Percentiles rank a stretch among this genome's conserved stretches.
These are phyloP conservation scores for Symbiodinium pilosum DNA, from an alignment of 73 alveolate species.

Conservation along the genomic window DNA sequence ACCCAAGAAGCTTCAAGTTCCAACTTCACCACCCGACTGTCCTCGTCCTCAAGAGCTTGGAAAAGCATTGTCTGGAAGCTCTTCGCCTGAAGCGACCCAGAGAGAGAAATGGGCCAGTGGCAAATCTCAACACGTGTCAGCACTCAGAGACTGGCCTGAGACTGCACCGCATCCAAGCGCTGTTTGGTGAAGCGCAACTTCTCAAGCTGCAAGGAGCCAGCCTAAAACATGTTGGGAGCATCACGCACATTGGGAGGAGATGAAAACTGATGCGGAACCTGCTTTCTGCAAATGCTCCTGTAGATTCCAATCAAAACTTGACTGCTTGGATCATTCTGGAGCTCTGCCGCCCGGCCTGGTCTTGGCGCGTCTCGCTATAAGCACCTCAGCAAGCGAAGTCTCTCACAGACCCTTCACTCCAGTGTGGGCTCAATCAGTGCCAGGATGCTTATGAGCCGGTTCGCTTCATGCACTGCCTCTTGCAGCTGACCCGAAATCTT, in stretches of 20 bases:
- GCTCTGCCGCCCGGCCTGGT: too few species aligned
- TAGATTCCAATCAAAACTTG: too few species aligned
- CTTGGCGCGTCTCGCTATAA: not conserved
- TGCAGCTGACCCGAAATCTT: slow-evolving; percentile 41
- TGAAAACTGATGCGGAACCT: too few species aligned
- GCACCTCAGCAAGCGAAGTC: not conserved
- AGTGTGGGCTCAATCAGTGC: too few species aligned
- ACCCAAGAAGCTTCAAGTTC: not conserved
- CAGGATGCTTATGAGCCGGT: slow-evolving; percentile 43
- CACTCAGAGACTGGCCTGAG: slow-evolving; percentile 23
- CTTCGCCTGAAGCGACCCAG: not conserved
- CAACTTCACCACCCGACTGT: not conserved
- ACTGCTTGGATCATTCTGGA: too few species aligned
- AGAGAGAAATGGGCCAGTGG: too few species aligned
- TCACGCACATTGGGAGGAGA: too few species aligned
- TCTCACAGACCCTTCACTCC: too few species aligned
- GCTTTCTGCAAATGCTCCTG: too few species aligned
- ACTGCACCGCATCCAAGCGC: slow-evolving; percentile 60
- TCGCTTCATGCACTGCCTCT: slow-evolving; percentile 29
- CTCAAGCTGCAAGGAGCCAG: slow-evolving; percentile 48
- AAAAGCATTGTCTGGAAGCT: slow-evolving; percentile 44
- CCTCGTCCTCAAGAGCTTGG: slow-evolving; percentile 70
- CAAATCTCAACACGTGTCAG: too few species aligned
- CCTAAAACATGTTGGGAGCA: too few species aligned
- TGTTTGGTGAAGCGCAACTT: slow-evolving; percentile 82